These are phyloP conservation scores for Trichoderma koningiopsis DNA, from an alignment of 2,329 filamentous ascomycete genomes.

Conservation along the genomic window DNA sequence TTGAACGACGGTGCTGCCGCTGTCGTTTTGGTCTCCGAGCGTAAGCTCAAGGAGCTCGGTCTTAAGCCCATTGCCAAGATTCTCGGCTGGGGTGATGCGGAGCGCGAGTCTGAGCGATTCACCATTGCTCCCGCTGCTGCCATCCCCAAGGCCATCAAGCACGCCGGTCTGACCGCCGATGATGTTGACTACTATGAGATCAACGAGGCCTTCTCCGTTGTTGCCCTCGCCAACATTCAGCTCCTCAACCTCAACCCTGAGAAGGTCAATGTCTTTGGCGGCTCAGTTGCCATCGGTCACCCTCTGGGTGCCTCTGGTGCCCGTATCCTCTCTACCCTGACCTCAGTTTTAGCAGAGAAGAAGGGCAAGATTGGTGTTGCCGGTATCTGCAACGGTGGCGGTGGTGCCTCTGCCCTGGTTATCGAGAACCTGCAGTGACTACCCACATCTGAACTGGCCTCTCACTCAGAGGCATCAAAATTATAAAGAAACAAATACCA, in stretches of 20 bases:
- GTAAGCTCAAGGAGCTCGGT: slow-evolving; percentile 87
- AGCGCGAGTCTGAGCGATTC: slow-evolving; percentile 89
- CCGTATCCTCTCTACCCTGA: slow-evolving; percentile 86
- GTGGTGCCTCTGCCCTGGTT: slow-evolving; percentile 90
- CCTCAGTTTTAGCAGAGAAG: slow-evolving; percentile 86
- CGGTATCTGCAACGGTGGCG: slow-evolving; percentile 97
- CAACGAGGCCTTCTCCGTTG: slow-evolving; percentile 98
- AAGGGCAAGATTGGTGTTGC: slow-evolving; percentile 91
- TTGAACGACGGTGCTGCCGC: slow-evolving; percentile 94
- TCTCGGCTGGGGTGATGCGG: slow-evolving; percentile 94
- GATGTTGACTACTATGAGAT: slow-evolving; percentile 95
- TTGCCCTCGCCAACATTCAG: slow-evolving; percentile 96
- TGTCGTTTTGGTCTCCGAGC: slow-evolving; percentile 89
- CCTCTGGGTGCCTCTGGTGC: slow-evolving; percentile 92
- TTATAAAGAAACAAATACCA: slow-evolving; percentile 7
- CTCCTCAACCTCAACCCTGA: slow-evolving; percentile 75
- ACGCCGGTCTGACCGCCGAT: slow-evolving; percentile 78
- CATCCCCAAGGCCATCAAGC: slow-evolving; percentile 95
- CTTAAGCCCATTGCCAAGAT: slow-evolving; percentile 95
- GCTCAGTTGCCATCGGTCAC: slow-evolving; percentile 93
- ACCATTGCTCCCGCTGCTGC: slow-evolving; percentile 91
- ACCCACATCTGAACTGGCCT: not conserved
- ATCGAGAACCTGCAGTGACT: slow-evolving; percentile 71
- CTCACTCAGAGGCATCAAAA: slow-evolving; percentile 21
- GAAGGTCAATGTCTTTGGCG: slow-evolving; percentile 94